Percentiles rank a stretch among this genome's conserved stretches.
These are phyloP conservation scores for Candida michaelii DNA, from an alignment of 805 yeast genomes.

Conservation along the genomic window DNA sequence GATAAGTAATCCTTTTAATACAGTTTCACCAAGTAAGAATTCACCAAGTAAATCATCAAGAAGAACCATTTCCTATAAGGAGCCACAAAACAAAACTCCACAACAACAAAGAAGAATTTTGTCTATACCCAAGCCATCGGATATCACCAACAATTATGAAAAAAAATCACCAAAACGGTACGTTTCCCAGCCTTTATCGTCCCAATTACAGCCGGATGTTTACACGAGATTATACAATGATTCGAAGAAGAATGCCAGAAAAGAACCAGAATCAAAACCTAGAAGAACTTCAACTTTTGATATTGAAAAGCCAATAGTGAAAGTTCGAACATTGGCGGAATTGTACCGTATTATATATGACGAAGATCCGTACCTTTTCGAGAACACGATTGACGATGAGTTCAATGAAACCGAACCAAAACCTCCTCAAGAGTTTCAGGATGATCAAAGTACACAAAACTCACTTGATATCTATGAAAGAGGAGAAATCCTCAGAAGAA, in stretches of 20 bases:
- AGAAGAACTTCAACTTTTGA: slow-evolving; percentile 2
- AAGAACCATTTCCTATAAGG: no score
- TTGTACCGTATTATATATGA: slow-evolving; percentile 23
- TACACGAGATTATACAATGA: slow-evolving; percentile 15
- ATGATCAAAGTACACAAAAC: neutral
- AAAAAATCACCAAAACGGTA: slow-evolving; percentile 9
- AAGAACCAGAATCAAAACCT: neutral
- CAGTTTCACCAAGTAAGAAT: slow-evolving; percentile 9
- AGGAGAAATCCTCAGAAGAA: slow-evolving; percentile 55
- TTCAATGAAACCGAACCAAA: slow-evolving; percentile 7
- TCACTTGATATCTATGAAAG: slow-evolving; percentile 54
- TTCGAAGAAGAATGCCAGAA: slow-evolving; percentile 3
- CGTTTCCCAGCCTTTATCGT: slow-evolving; percentile 9
- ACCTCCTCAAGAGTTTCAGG: slow-evolving; percentile 6
- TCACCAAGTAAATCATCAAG: no score
- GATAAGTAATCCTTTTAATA: slow-evolving; percentile 15
- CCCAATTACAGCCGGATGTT: slow-evolving; percentile 11
- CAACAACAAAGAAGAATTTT: slow-evolving; percentile 4
- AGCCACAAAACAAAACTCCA: no score
- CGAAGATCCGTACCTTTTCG: slow-evolving; percentile 30
- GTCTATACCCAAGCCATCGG: slow-evolving; percentile 16
- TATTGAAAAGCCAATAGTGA: neutral
- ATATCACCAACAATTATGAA: slow-evolving; percentile 20
- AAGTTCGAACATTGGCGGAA: slow-evolving; percentile 3
- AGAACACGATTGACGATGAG: slow-evolving; percentile 8